phyloP scores from a whole-genome alignment of 2,329 filamentous ascomycete species.

The Colletotrichum sp. region DNA sequence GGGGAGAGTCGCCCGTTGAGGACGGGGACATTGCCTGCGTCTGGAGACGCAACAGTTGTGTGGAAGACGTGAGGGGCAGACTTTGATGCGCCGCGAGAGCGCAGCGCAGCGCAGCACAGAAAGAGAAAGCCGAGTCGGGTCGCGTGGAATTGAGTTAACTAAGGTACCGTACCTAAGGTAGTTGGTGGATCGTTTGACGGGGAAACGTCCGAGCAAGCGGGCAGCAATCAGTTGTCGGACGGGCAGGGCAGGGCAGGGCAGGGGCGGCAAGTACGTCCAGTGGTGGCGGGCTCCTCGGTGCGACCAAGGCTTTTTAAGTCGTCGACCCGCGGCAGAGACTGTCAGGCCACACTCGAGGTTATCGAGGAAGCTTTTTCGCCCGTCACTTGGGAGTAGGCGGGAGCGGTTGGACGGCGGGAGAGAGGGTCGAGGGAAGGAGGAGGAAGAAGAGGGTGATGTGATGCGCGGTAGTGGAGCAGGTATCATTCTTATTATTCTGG shows the following conservation, averaged over 20 bases:
- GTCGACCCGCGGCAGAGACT: not conserved
- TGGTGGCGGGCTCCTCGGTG: not conserved
- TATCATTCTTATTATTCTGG: slow-evolving; percentile 22
- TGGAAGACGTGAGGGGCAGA: slow-evolving; percentile 24
- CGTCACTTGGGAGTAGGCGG: not conserved
- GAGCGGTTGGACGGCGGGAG: not conserved
- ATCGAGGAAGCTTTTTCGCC: not conserved
- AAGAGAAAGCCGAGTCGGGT: not conserved
- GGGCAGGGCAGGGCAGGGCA: not conserved
- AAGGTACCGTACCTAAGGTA: too few species aligned
- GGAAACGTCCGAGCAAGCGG: not conserved
- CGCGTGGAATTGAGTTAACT: not conserved
- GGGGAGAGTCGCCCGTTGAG: slow-evolving; percentile 58
- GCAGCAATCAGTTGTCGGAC: not conserved
- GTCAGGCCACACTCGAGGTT: slow-evolving; percentile 5
- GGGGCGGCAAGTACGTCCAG: not conserved
- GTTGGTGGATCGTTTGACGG: not conserved
- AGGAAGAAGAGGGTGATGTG: slow-evolving; percentile 2
- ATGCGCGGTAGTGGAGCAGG: slow-evolving; percentile 21
- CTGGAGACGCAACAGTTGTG: slow-evolving; percentile 25
- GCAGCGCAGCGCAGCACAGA: slow-evolving; percentile 2
- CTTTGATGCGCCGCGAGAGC: slow-evolving; percentile 11
- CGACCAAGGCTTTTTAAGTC: not conserved
- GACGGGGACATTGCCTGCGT: slow-evolving; percentile 55
- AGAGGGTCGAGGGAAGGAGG: not conserved